phyloP scores from a whole-genome alignment of 768 basidiomycete species.

The Boletus reticulatus region DNA sequence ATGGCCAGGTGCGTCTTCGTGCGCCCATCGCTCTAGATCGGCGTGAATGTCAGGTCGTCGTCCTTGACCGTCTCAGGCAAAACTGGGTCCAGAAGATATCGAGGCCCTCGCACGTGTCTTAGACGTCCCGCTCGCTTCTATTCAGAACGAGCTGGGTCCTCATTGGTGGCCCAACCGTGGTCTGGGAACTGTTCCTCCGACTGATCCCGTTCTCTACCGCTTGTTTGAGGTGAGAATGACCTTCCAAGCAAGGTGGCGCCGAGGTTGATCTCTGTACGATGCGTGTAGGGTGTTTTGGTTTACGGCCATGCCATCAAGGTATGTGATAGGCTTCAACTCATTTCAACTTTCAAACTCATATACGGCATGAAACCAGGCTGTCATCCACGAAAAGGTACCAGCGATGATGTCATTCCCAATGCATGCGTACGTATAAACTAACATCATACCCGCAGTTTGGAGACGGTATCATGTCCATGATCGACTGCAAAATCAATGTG shows the following conservation, averaged over 20 bases:
- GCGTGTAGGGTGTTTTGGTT: constrained; percentile 58
- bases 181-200: constrained; percentile 67
- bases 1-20: constrained; percentile 58
- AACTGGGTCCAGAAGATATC: constrained; percentile 61
- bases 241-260: not conserved
- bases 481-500: constrained; percentile 72
- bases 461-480: constrained; percentile 89
- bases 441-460: constrained; percentile 52
- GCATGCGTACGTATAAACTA: not conserved
- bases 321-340: not conserved
- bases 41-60: not conserved
- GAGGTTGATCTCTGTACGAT: not conserved
- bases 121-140: constrained; percentile 38
- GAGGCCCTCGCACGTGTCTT: constrained; percentile 48
- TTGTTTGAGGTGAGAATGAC: constrained; percentile 61
- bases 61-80: constrained; percentile 49
- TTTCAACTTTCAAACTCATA: not conserved
- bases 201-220: constrained; percentile 78
- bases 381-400: constrained; percentile 73
- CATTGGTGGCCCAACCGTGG: constrained; percentile 76
- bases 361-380: constrained; percentile 39
- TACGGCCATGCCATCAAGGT: constrained; percentile 83
- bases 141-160: constrained; percentile 49
- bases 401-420: not conserved
- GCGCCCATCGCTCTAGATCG: not conserved